Base-by-base conservation (phyloP, 2,329 filamentous ascomycete species). In the Botryotinia calthae region DNA sequence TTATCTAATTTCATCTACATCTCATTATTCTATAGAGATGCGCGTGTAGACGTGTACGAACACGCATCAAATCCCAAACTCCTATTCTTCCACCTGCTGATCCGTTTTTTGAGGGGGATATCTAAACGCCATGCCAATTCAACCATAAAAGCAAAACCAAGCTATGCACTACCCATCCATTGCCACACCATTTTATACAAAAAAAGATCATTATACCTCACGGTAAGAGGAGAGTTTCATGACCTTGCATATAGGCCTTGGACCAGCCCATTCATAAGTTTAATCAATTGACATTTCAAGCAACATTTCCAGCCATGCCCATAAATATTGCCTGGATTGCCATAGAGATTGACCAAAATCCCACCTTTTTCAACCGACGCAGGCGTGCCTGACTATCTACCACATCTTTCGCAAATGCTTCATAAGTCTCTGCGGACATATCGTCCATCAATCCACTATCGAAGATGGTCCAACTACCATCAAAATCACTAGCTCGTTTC, bases 381-480 rank as follows among this genome's bases (percentile, higher is more conserved):
- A 94, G 91, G 70, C 94, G 90, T 76, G 92, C 93, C 81, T 97
- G 92, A 78, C 96, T 92, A 82, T 98, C 92, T 75, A 94, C 91
- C 46, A 99, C 94, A 81, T 98, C 94, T 75, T 90, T 89, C 54
- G 94, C 94, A 82, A 99, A 98, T 0, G 96, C 96, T 78, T 95
- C 90, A 81, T 99, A 99, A 70, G 94, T 94, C 87, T 98, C 96
- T 76, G 92, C 93, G 10, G 93, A 95, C 74, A 97, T 85, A 82
- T 99, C 96, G 79, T 97, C 93, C 91, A 98, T 94, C 70, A 99
- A 84, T 1, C 94, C 95, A 79, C 93, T 96, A 82, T 99, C 96
- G 81, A 93, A 98, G 42, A 97, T 87, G 5, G 95, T 95, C 96
- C 96, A 98, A 77, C 92, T 93, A 48, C 96, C 96, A 81, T 98